These are phyloP conservation scores for Dendrothele bispora DNA, from an alignment of 768 basidiomycete genomes.

Conservation along the genomic window DNA sequence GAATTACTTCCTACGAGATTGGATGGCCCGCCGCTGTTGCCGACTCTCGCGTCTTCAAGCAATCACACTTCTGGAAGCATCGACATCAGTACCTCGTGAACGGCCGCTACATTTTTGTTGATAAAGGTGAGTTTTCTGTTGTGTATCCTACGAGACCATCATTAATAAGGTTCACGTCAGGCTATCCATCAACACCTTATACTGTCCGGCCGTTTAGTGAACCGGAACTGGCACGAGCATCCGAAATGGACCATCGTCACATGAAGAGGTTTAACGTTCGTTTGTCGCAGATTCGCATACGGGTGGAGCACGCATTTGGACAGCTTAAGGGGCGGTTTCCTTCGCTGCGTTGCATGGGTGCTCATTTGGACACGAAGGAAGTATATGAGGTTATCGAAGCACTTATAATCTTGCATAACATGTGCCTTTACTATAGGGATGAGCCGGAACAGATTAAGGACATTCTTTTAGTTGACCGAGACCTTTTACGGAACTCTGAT, in stretches of 20 bases:
- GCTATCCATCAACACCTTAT: constrained; percentile 22
- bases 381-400: constrained; percentile 16
- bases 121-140: constrained; percentile 15
- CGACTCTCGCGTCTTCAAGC: constrained; percentile 17
- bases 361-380: constrained; percentile 11
- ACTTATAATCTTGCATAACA: constrained; percentile 16
- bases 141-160: background rate
- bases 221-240: constrained; percentile 12
- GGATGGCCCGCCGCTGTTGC: constrained; percentile 23
- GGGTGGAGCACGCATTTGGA: constrained; percentile 25
- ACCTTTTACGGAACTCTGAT: too few species aligned
- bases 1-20: constrained; percentile 20
- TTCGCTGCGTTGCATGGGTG: constrained; percentile 13
- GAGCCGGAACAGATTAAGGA: too few species aligned
- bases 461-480: too few species aligned
- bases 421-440: too few species aligned
- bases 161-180: constrained; percentile 7
- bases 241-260: background rate
- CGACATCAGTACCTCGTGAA: constrained; percentile 16
- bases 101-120: constrained; percentile 19
- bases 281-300: constrained; percentile 18
- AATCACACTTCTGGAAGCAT: constrained; percentile 18
- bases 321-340: constrained; percentile 22
- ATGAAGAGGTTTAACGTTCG: constrained; percentile 17
- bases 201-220: constrained; percentile 24